Percentiles rank a stretch among this genome's conserved stretches.
Conservation (phyloP, 202 grass and related monocot genomes). For the Carex sylvatica region DNA sequence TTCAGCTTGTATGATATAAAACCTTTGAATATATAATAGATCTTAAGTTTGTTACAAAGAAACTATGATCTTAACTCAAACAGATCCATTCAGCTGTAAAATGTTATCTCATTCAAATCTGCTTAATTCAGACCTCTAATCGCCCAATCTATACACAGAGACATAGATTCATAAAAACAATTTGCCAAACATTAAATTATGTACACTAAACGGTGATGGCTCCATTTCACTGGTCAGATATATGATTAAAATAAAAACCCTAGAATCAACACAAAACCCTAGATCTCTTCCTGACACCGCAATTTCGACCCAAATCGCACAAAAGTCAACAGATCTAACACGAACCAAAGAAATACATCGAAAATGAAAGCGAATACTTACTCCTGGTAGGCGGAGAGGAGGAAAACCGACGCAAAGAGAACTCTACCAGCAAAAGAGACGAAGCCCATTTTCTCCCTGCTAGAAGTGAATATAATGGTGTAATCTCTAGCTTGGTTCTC, state of each 20-base stretch:
- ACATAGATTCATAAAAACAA: background rate
- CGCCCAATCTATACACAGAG: conserved; percentile 14
- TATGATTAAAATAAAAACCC: background rate
- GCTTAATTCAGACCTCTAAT: conserved; percentile 7
- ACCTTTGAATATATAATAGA: background rate
- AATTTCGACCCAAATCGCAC: conserved; percentile 39
- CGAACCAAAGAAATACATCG: background rate
- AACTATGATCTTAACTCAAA: conserved; percentile 4
- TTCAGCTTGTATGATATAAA: background rate
- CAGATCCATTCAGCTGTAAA: background rate
- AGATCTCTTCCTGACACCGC: background rate
- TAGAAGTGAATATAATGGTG: background rate
- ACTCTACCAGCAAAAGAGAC: conserved; percentile 77
- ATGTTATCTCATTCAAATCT: conserved; percentile 5
- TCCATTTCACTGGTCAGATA: background rate
- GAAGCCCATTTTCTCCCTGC: conserved; percentile 64
- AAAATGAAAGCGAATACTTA: conserved; percentile 38
- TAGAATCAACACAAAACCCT: conserved; percentile 15
- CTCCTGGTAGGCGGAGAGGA: conserved; percentile 94
- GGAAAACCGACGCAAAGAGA: conserved; percentile 81
- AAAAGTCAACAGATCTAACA: conserved; percentile 18
- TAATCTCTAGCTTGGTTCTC: conserved; percentile 5
- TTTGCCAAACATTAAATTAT: background rate
- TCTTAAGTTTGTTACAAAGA: background rate
- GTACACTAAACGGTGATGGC: background rate